Percentiles rank a stretch among this genome's conserved stretches.
These are phyloP conservation scores for Pisolithus orientalis DNA, from an alignment of 768 basidiomycete species.

Conservation along the genomic window DNA sequence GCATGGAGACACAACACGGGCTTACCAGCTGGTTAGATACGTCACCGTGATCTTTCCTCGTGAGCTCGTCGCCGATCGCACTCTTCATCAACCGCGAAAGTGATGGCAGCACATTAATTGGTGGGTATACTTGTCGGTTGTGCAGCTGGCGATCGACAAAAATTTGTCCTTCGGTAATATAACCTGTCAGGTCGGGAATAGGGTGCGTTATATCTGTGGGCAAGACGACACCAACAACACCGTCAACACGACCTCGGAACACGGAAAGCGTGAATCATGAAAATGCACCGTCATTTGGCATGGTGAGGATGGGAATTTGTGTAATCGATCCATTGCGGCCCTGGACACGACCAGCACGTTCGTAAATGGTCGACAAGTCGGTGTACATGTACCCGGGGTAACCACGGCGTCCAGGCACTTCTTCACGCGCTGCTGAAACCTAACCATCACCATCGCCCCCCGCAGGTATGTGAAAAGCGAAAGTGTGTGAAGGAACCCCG, in stretches of 20 bases:
- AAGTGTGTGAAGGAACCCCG: background rate
- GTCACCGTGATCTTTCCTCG: conserved; percentile 97
- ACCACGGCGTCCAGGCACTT: conserved; percentile 98
- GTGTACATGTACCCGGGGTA: conserved; percentile 99
- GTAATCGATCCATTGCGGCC: conserved; percentile 99
- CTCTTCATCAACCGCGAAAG: conserved; percentile 99
- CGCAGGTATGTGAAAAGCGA: background rate
- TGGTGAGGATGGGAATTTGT: conserved; percentile 98
- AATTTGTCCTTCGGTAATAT: conserved; percentile 99
- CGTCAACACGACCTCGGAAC: conserved; percentile 16
- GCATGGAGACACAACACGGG: conserved; percentile 19
- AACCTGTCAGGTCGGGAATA: conserved; percentile 98
- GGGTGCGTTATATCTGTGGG: conserved; percentile 96
- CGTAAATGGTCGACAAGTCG: conserved; percentile 98
- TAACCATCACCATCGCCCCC: conserved; percentile 7
- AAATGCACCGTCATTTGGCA: conserved; percentile 95
- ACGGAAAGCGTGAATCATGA: conserved; percentile 8
- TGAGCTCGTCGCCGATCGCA: conserved; percentile 95
- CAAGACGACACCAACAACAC: conserved; percentile 6
- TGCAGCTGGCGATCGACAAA: conserved; percentile 95
- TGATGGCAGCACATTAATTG: conserved; percentile 98
- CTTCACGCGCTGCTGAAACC: conserved; percentile 97
- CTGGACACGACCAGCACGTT: conserved; percentile 96
- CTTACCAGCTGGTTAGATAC: conserved; percentile 96
- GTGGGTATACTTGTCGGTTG: conserved; percentile 97